Evolutionary conservation across 164 flowering plant species (phyloP), one percentile per base, ranked within the genome.

Genomic region (Amborella trichopoda): DNA sequence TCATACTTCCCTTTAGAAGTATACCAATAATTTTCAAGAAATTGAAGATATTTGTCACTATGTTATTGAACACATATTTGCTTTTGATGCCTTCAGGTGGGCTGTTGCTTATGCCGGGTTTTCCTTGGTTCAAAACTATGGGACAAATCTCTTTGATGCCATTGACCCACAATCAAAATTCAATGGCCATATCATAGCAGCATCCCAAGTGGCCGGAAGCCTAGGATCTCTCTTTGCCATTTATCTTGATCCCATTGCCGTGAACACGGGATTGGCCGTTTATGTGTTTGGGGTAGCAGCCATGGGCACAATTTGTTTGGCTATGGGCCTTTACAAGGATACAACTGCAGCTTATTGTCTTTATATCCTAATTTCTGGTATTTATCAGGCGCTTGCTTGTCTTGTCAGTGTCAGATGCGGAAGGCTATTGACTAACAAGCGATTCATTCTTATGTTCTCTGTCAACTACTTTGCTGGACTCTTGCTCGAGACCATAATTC

Each of bases 121-220:
- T 43, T 49, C 48, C 28, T 50, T 56, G 16, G 49, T 49, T 21
- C 61, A 56, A 43, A 56, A 49, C 24, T 56, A 56, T 43, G 61
- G 61, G 41, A 56, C 54, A 23, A 56, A 33, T 27, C 61, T 56
- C 34, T 56, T 56, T 49, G 54, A 56, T 49, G 61, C 54, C 20
- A 36, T 56, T 49, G 54, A 56, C 26, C 36, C 61, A n/a, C 13
- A 49, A 18, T 56, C 61, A 42, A 56, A 43, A 25, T 26, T 25
- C 10, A 56, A 56, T 26, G 61, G 61, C n/a, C 61, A 56, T 49
- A 22, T 49, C 41, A 16, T 56, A 4, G 61, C 61, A 20, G 61
- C 49, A 26, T 49, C 61, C 34, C 61, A 56, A 36, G 61, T 54
- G 25, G 61, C 49, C 36, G 61, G 61, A 33, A 36, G 61, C 54